Evolutionary conservation across 352 stramenopile species (phyloP).

Genomic region (Phytophthora fragariae): DNA sequence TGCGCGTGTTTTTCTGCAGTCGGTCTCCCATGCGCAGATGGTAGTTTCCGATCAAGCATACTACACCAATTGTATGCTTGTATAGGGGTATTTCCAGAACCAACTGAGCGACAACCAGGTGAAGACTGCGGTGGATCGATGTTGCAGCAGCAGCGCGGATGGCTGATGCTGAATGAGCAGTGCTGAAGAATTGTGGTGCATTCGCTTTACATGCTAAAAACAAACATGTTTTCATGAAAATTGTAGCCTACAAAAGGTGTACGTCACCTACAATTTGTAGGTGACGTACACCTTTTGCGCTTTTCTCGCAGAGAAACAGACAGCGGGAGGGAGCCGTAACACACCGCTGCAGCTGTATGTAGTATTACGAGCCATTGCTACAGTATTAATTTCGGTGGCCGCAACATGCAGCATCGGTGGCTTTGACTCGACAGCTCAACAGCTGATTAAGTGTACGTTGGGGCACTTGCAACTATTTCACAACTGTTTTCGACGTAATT

Average conservation of each 20-base stretch:
- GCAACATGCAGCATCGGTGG: not conserved
- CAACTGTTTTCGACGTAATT: not conserved
- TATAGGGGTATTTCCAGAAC: not conserved
- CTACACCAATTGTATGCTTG: not conserved
- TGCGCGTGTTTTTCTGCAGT: constrained; percentile 41
- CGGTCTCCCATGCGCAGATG: constrained; percentile 2
- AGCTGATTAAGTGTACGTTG: too few species aligned
- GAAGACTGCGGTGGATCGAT: not conserved
- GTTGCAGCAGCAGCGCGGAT: not conserved
- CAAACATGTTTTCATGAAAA: too few species aligned
- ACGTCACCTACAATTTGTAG: too few species aligned
- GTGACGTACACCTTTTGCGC: not conserved
- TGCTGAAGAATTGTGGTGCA: not conserved
- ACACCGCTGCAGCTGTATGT: not conserved
- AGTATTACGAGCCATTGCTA: not conserved
- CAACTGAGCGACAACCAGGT: not conserved
- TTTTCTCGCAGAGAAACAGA: not conserved
- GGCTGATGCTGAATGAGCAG: not conserved
- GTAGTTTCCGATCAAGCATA: too few species aligned
- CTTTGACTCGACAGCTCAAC: too few species aligned
- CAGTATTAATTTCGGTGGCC: not conserved
- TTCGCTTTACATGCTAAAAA: not conserved
- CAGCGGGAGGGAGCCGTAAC: not conserved
- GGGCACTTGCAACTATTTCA: not conserved
- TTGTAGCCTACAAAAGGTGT: too few species aligned